Base-by-base conservation (phyloP, 495 filamentous ascomycete genomes). In the Aspergillus campestris region DNA sequence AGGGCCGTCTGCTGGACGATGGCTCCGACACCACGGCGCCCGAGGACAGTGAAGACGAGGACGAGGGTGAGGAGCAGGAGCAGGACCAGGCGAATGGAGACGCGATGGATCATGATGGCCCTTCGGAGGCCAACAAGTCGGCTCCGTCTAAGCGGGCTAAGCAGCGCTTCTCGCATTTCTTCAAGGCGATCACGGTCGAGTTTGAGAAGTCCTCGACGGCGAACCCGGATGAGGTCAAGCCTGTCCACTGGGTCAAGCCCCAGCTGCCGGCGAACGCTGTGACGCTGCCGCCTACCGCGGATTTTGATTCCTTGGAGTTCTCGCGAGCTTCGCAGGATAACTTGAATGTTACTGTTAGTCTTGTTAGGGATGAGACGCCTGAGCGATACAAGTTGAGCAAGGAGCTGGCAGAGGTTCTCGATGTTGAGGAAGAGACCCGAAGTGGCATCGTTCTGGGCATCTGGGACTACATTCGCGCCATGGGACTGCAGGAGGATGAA, bases 221-320 rank as follows among this genome's bases (percentile, higher is more conserved):
- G 7, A 59, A 55, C 13, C 64, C 70, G 5, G 78, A 83, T 37
- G 70, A 79, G 39, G 64, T 77, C 35, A 77, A 86, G 45, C 64
- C 81, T 33, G 73, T 80, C 41, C 78, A 80, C 61, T 88, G 89
- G 89, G 75, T 79, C 51, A 86, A 90, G 57, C 81, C 81, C 2
- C 75, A 73, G 47, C 57, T 75, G 39, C 72, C 74, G 7, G 63
- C 73, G 0, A 78, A 75, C 33, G 66, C 74, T 29, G 63, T 72
- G 6, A 52, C 63, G 18, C 52, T 67, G 10, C 68, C 74, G 3
- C 58, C 64, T 34, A 69, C 62, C 12, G 79, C 83, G 32, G 88
- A 94, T 61, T 97, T 97, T 56, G 92, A 95, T 66, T 82, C 83
- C 43, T 67, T 99, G 31, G 85, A 89, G 44, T 96, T 97, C 67